These are phyloP conservation scores for Sphaerulina musiva DNA, from an alignment of 2,329 filamentous ascomycete species.

Conservation along the genomic window DNA sequence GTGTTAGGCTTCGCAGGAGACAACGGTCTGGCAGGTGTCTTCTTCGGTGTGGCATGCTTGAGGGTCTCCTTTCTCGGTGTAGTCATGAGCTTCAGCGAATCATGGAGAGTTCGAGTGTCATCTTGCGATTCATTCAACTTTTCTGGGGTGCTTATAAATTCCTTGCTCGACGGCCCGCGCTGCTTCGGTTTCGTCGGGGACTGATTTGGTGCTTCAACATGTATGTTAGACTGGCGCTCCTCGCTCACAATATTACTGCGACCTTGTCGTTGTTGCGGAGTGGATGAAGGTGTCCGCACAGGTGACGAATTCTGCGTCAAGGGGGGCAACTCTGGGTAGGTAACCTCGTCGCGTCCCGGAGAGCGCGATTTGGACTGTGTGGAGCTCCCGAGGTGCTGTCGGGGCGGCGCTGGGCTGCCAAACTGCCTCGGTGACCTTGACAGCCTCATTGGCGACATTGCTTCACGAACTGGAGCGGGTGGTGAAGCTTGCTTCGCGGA, in stretches of 20 bases:
- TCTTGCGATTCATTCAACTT: constrained; percentile 19
- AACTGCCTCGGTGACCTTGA: constrained; percentile 4
- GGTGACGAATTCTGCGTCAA: constrained; percentile 13
- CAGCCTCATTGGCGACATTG: constrained; percentile 19
- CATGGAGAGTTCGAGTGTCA: constrained; percentile 25
- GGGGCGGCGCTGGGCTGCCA: neutral
- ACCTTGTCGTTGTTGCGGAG: constrained; percentile 16
- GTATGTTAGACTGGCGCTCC: constrained; percentile 12
- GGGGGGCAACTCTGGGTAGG: constrained; percentile 23
- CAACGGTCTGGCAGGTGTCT: constrained; percentile 34
- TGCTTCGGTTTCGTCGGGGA: constrained; percentile 29
- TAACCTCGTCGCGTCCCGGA: constrained; percentile 12
- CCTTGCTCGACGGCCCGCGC: constrained; percentile 21
- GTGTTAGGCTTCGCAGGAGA: constrained; percentile 40
- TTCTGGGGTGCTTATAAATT: constrained; percentile 16
- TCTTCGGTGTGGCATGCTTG: constrained; percentile 38
- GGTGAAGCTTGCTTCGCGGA: constrained; percentile 26
- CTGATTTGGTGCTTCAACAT: constrained; percentile 19
- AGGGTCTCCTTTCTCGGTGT: constrained; percentile 44
- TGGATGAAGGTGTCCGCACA: constrained; percentile 16
- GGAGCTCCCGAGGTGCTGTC: neutral
- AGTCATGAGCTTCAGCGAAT: constrained; percentile 44
- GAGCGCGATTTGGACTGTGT: constrained; percentile 8
- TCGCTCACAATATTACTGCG: neutral
- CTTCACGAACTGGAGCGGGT: constrained; percentile 15